These are phyloP conservation scores for Penicillium atrosanguineum DNA, from an alignment of 495 filamentous ascomycete species.

Conservation along the genomic window DNA sequence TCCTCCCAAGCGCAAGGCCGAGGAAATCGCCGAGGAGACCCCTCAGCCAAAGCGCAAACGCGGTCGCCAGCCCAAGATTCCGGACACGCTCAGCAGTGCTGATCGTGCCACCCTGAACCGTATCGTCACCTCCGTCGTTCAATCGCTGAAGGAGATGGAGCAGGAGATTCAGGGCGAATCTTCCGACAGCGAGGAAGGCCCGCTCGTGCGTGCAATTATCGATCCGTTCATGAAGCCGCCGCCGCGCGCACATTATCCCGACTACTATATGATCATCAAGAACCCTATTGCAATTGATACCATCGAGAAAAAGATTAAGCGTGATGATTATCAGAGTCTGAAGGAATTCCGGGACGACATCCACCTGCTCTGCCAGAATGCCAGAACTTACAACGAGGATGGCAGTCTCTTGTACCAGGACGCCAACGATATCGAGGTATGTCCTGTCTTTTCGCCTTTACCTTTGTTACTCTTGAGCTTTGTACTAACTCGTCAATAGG, in stretches of 20 bases:
- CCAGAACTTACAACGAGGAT: conserved; percentile 93
- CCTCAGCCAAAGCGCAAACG: conserved; percentile 80
- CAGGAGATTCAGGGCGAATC: conserved; percentile 55
- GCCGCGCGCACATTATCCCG: conserved; percentile 79
- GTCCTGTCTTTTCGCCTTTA: conserved; percentile 22
- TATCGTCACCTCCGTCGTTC: conserved; percentile 70
- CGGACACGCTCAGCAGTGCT: conserved; percentile 48
- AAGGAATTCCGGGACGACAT: conserved; percentile 81
- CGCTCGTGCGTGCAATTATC: conserved; percentile 71
- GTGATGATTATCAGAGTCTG: conserved; percentile 80
- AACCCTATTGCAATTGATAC: conserved; percentile 91
- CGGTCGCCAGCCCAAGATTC: conserved; percentile 65
- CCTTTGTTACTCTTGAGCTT: background rate
- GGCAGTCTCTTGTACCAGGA: conserved; percentile 86
- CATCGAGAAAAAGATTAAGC: conserved; percentile 91
- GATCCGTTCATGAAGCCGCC: conserved; percentile 92
- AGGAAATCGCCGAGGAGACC: conserved; percentile 72
- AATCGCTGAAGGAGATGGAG: conserved; percentile 78
- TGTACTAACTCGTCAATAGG: conserved; percentile 36
- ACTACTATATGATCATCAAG: conserved; percentile 91
- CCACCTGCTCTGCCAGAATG: conserved; percentile 81
- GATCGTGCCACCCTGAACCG: conserved; percentile 63
- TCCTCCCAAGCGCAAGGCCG: conserved; percentile 75
- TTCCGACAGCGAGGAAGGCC: conserved; percentile 60
- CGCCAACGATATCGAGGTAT: conserved; percentile 89